Conservation (phyloP, 2,329 filamentous ascomycete species). For the Fusarium sambucinum region DNA sequence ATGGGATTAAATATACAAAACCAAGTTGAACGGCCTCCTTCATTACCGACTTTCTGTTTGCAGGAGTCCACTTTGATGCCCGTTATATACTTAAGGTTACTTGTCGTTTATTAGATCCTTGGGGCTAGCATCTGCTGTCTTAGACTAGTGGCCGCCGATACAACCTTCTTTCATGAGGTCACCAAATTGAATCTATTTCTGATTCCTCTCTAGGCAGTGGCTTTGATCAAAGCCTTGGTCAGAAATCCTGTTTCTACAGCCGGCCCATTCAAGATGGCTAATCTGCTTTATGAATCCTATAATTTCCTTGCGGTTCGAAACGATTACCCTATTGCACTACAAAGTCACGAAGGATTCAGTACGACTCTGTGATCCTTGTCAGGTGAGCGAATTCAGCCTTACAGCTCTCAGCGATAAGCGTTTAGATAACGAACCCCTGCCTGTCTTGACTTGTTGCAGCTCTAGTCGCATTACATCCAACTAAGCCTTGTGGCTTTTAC, state of each 20-base stretch:
- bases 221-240: too few species aligned
- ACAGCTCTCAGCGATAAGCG: background rate
- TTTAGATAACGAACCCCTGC: constrained; percentile 2
- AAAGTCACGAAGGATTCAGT: background rate
- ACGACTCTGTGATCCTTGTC: background rate
- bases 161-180: background rate
- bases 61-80: too few species aligned
- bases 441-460: background rate
- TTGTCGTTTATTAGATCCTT: background rate
- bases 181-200: background rate
- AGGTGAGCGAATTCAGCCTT: background rate
- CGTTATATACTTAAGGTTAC: too few species aligned
- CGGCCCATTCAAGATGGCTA: background rate
- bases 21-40: too few species aligned
- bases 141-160: background rate
- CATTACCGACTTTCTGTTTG: too few species aligned
- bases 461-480: background rate
- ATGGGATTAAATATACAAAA: too few species aligned
- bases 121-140: too few species aligned
- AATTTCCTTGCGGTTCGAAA: background rate
- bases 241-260: background rate
- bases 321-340: background rate
- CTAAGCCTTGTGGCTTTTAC: constrained; percentile 9
- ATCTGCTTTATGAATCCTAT: background rate
- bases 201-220: background rate